phyloP scores from a whole-genome alignment of 345 rosid genomes.

The Psidium friedrichsthalianum region DNA sequence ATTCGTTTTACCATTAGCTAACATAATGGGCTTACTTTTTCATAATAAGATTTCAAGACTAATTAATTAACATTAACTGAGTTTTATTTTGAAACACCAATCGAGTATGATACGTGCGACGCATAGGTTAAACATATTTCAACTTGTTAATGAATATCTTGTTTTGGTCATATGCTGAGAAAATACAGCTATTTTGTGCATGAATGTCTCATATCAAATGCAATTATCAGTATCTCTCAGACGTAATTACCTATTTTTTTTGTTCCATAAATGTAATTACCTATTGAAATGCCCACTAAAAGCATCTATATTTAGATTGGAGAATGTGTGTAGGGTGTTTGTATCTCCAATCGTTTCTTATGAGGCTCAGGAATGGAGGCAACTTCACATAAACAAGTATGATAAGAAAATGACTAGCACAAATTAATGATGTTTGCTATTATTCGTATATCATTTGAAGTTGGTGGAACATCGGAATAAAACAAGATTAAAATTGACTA shows the following conservation, averaged over 20 bases:
- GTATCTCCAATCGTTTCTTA: not conserved
- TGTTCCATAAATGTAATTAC: not conserved
- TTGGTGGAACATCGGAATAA: not conserved
- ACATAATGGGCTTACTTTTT: not conserved
- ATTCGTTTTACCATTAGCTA: not conserved
- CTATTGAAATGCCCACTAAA: not conserved
- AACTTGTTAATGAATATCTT: not conserved
- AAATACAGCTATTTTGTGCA: not conserved
- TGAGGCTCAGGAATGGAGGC: not conserved
- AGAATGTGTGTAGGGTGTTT: not conserved
- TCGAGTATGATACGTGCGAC: not conserved
- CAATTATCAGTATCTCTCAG: not conserved
- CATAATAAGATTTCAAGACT: not conserved
- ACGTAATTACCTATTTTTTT: not conserved
- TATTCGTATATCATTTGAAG: not conserved
- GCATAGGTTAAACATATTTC: not conserved
- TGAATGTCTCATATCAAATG: not conserved
- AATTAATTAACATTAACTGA: not conserved
- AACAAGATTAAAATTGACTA: not conserved
- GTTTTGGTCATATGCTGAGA: not conserved
- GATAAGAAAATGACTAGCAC: not conserved
- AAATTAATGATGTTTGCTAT: not conserved
- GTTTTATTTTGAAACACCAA: not conserved
- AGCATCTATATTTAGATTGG: not conserved
- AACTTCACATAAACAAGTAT: not conserved